Conservation (phyloP, 2,329 filamentous ascomycete genomes). For the Fusarium papillatum region DNA sequence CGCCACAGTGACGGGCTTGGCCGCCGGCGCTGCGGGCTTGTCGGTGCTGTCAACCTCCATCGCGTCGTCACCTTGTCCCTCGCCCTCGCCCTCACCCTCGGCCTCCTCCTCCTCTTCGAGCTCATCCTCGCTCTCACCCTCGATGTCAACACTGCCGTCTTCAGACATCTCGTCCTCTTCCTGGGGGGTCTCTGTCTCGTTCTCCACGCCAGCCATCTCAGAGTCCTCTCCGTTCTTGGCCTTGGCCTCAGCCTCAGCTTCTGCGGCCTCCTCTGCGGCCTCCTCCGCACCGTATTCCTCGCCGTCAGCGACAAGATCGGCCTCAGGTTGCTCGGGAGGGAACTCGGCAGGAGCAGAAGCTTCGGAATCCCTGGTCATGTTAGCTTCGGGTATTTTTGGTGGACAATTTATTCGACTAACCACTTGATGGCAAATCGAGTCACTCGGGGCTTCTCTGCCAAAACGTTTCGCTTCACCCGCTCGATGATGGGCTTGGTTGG, state of each 20-base stretch:
- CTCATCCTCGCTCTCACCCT: conserved; percentile 81
- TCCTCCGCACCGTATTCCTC: conserved; percentile 94
- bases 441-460: conserved; percentile 97
- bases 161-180: conserved; percentile 80
- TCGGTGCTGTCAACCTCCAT: conserved; percentile 64
- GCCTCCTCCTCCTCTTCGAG: conserved; percentile 71
- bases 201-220: conserved; percentile 81
- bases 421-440: conserved; percentile 99
- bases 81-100: conserved; percentile 51
- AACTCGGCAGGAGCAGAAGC: conserved; percentile 96
- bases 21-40: conserved; percentile 49
- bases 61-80: conserved; percentile 53
- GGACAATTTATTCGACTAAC: conserved; percentile 63
- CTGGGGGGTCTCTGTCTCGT: conserved; percentile 57
- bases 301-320: conserved; percentile 88
- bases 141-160: conserved; percentile 83
- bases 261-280: conserved; percentile 78
- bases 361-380: conserved; percentile 86
- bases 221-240: conserved; percentile 73
- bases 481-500: conserved; percentile 94
- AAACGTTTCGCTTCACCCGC: conserved; percentile 90
- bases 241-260: conserved; percentile 61
- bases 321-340: conserved; percentile 97
- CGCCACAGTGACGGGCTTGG: conserved; percentile 52
- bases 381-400: background rate